A percentile compares a stretch with the other conserved stretches of the same genome.
Conservation (phyloP, 768 basidiomycete genomes). For the Auriscalpium microsporum region DNA sequence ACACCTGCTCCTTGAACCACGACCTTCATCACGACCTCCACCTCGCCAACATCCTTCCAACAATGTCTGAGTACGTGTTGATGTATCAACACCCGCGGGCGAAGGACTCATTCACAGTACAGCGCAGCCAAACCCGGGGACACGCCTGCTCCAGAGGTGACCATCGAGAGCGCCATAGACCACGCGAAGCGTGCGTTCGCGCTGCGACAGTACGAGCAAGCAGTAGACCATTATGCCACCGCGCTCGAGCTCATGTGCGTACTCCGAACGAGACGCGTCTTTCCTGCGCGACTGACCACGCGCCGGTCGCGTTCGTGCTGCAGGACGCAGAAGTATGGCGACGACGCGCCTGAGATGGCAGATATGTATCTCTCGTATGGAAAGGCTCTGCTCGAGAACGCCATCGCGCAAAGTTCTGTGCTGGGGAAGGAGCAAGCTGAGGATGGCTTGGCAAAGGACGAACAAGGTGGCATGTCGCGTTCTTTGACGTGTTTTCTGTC, state of each 20-base stretch:
- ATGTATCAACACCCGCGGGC: not conserved
- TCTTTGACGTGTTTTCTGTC: not conserved
- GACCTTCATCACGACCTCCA: not conserved
- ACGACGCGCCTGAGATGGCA: slow-evolving; percentile 76
- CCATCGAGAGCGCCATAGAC: slow-evolving; percentile 55
- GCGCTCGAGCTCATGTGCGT: slow-evolving; percentile 81
- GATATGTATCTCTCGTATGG: slow-evolving; percentile 90
- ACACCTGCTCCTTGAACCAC: too few species aligned
- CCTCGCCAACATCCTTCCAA: not conserved
- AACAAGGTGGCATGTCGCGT: slow-evolving; percentile 25
- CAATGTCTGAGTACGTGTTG: not conserved
- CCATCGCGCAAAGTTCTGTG: slow-evolving; percentile 78
- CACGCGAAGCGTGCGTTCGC: slow-evolving; percentile 86
- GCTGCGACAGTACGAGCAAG: slow-evolving; percentile 77
- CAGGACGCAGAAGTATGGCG: slow-evolving; percentile 69
- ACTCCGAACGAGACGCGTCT: slow-evolving; percentile 1
- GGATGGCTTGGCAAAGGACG: slow-evolving; percentile 36
- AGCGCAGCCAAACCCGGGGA: not conserved
- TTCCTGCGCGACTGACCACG: not conserved
- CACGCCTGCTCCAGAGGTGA: slow-evolving; percentile 11
- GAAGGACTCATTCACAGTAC: not conserved
- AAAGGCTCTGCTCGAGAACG: slow-evolving; percentile 88
- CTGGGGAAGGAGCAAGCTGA: slow-evolving; percentile 79
- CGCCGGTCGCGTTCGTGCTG: slow-evolving; percentile 3
- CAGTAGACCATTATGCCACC: slow-evolving; percentile 74